A percentile compares a stretch with the other conserved stretches of the same genome.
phyloP scores from a whole-genome alignment of 2,329 filamentous ascomycete genomes.

The Diaporthe sp. region DNA sequence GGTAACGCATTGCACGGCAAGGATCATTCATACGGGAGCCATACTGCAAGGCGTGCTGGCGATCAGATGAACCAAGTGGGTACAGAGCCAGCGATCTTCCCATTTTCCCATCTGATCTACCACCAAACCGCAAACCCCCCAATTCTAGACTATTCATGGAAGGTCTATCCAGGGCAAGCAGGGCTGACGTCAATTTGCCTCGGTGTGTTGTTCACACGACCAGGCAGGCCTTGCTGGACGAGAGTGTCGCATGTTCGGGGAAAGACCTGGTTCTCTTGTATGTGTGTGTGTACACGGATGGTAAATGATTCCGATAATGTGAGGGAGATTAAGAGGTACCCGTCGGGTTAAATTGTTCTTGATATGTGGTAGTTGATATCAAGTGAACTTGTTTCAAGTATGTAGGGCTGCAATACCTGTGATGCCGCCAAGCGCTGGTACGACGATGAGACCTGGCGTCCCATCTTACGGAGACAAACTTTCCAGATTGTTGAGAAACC shows the following conservation, averaged over 20 bases:
- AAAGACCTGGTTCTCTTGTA: not conserved
- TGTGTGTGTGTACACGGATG: not conserved
- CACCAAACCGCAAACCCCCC: not conserved
- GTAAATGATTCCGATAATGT: not conserved
- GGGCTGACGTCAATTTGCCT: not conserved
- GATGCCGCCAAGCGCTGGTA: not conserved
- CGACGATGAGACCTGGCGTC: not conserved
- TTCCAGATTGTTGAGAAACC: not conserved
- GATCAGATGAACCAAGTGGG: conserved; percentile 24
- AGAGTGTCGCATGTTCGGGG: not conserved
- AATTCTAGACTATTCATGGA: not conserved
- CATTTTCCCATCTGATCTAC: not conserved
- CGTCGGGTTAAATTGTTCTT: not conserved
- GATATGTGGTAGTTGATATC: too few relatives aligned
- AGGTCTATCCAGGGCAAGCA: not conserved
- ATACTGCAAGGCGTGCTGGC: not conserved
- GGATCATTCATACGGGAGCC: not conserved
- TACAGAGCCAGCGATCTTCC: not conserved
- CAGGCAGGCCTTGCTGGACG: not conserved
- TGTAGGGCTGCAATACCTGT: conserved; percentile 2
- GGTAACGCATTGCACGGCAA: not conserved
- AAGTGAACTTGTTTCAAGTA: conserved; percentile 1
- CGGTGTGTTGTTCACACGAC: not conserved
- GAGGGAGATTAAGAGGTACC: not conserved
- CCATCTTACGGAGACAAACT: not conserved